Evolutionary conservation across 495 filamentous ascomycete species (phyloP).

Genomic region (Aspergillus conjunctus): DNA sequence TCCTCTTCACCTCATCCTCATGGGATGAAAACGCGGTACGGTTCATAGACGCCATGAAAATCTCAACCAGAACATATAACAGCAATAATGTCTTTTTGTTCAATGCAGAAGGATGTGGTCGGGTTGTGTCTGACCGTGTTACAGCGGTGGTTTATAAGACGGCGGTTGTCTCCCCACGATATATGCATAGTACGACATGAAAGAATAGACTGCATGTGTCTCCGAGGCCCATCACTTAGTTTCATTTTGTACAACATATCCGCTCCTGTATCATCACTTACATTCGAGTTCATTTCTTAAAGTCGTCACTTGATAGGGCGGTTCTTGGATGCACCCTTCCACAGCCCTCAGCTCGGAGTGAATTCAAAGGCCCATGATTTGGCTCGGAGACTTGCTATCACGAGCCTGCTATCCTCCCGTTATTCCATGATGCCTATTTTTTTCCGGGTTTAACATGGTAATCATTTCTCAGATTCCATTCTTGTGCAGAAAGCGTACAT

Average conservation of each 20-base stretch:
- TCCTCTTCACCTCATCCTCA: constrained; percentile 28
- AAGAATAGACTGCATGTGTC: constrained; percentile 9
- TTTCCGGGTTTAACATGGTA: too few relatives aligned
- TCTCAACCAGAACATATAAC: neutral
- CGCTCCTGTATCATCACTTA: too few relatives aligned
- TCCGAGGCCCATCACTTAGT: constrained; percentile 8
- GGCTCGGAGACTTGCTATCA: too few relatives aligned
- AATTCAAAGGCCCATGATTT: too few relatives aligned
- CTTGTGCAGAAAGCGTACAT: too few relatives aligned
- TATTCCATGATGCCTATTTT: too few relatives aligned
- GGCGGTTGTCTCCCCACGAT: neutral
- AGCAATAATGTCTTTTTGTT: neutral
- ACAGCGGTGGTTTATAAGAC: neutral
- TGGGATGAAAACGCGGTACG: constrained; percentile 18
- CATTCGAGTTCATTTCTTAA: too few relatives aligned
- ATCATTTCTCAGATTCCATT: too few relatives aligned
- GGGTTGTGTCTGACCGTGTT: neutral
- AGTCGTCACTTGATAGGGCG: too few relatives aligned
- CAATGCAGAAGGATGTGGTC: neutral
- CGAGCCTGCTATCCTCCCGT: too few relatives aligned
- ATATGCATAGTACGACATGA: neutral
- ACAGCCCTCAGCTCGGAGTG: too few relatives aligned
- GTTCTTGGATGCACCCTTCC: too few relatives aligned
- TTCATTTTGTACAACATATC: constrained; percentile 4
- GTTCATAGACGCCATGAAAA: constrained; percentile 19